Conservation (phyloP, 768 basidiomycete species). For the Imleria badia region DNA sequence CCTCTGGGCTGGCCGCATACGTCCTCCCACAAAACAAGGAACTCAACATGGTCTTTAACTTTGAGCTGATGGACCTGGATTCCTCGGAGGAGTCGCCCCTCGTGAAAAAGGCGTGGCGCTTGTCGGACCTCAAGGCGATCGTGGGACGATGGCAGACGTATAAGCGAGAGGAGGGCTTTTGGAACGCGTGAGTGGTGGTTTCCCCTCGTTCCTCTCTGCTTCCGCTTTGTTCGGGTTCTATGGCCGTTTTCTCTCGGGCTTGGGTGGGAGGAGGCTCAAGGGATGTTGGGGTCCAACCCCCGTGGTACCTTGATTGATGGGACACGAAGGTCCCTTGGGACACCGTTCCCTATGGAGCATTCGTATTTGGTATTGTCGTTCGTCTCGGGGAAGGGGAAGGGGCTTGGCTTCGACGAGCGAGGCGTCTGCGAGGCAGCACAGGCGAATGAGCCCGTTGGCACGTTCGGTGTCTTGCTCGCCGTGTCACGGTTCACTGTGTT, state of each 20-base stretch:
- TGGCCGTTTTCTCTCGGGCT: neutral
- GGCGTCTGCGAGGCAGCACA: conserved; percentile 21
- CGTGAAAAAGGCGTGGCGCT: conserved; percentile 46
- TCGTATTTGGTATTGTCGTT: conserved; percentile 8
- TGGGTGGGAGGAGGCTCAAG: neutral
- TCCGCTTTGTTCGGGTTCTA: neutral
- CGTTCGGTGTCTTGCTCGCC: conserved; percentile 15
- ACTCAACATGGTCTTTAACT: conserved; percentile 66
- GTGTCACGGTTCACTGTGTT: conserved; percentile 6
- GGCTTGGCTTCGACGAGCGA: conserved; percentile 16
- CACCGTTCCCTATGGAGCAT: conserved; percentile 6
- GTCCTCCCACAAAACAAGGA: conserved; percentile 57
- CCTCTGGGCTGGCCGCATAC: conserved; percentile 52
- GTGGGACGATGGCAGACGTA: conserved; percentile 54
- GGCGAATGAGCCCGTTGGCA: neutral
- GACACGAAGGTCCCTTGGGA: conserved; percentile 12
- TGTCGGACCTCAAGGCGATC: conserved; percentile 51
- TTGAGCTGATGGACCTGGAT: conserved; percentile 63
- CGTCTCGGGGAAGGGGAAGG: conserved; percentile 1
- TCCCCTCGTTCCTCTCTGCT: neutral
- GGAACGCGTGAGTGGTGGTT: conserved; percentile 57
- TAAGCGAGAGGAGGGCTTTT: conserved; percentile 58
- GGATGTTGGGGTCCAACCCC: neutral
- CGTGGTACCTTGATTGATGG: conserved; percentile 13
- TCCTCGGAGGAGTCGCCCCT: conserved; percentile 43